These are phyloP conservation scores for Ceratonia siliqua DNA, from an alignment of 306 rosid species.

Conservation along the genomic window DNA sequence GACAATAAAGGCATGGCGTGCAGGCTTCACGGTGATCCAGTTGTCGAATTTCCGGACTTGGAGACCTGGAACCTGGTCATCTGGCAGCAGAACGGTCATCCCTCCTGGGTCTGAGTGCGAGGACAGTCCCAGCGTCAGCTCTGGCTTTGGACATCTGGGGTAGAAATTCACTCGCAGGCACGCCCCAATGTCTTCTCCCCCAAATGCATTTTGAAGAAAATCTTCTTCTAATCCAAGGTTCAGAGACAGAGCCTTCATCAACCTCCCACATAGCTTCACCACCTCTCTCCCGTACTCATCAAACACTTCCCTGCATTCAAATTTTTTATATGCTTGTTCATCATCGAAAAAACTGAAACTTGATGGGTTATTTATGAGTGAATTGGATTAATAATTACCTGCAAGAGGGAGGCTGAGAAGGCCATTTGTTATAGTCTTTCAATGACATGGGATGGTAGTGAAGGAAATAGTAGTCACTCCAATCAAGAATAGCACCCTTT, in stretches of 20 bases:
- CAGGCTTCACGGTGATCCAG: constrained; percentile 88
- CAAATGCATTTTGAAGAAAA: constrained; percentile 58
- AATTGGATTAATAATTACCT: constrained; percentile 26
- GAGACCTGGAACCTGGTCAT: constrained; percentile 66
- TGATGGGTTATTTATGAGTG: too few species aligned
- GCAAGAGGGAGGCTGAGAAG: constrained; percentile 43
- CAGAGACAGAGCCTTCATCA: constrained; percentile 59
- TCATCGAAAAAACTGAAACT: too few species aligned
- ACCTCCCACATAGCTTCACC: constrained; percentile 67
- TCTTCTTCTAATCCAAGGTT: constrained; percentile 67
- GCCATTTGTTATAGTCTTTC: constrained; percentile 75
- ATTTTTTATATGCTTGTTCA: too few species aligned
- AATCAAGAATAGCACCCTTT: constrained; percentile 84
- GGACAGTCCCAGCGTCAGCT: constrained; percentile 74
- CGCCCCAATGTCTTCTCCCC: constrained; percentile 79
- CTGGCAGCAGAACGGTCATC: constrained; percentile 69
- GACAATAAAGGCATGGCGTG: constrained; percentile 75
- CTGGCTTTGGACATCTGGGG: constrained; percentile 81
- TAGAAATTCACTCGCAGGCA: constrained; percentile 82
- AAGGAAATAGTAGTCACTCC: constrained; percentile 86
- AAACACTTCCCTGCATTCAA: constrained; percentile 55
- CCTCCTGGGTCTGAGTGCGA: constrained; percentile 96
- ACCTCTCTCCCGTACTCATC: constrained; percentile 86
- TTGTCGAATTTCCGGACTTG: constrained; percentile 61
- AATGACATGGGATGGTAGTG: constrained; percentile 65